Evolutionary conservation across 352 stramenopile species (phyloP).

Genomic region (Pythium phragmiticola): DNA sequence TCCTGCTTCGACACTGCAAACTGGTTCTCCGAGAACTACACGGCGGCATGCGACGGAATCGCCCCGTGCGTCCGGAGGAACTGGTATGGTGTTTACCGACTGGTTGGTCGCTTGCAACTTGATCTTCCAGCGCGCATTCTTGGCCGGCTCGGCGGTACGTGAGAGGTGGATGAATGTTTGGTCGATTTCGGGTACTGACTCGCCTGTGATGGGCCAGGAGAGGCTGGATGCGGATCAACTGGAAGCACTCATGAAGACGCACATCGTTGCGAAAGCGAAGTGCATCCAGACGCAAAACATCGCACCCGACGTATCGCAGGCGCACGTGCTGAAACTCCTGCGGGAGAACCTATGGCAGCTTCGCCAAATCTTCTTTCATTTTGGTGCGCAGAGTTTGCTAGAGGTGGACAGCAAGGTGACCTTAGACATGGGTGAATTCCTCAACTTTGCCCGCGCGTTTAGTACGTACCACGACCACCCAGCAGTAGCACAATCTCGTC

Average conservation of each 20-base stretch:
- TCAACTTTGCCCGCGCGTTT: slow-evolving; percentile 68
- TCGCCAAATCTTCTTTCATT: slow-evolving; percentile 80
- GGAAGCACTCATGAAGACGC: slow-evolving; percentile 43
- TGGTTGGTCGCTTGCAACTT: slow-evolving; percentile 51
- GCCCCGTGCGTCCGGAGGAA: slow-evolving; percentile 25
- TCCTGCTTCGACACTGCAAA: not conserved
- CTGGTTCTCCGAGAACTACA: not conserved
- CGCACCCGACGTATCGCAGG: slow-evolving; percentile 63
- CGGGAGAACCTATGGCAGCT: slow-evolving; percentile 67
- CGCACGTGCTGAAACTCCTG: slow-evolving; percentile 69
- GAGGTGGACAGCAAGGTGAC: slow-evolving; percentile 55
- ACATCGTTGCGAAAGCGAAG: slow-evolving; percentile 53
- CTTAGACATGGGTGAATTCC: slow-evolving; percentile 61
- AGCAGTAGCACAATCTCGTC: not conserved
- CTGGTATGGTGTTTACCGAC: slow-evolving; percentile 41
- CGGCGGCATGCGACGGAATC: not conserved
- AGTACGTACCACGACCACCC: slow-evolving; percentile 34
- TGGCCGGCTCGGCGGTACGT: not conserved
- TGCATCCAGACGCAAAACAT: slow-evolving; percentile 60
- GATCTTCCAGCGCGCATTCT: slow-evolving; percentile 39
- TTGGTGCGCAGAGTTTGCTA: slow-evolving; percentile 56
- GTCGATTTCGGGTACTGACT: not conserved
- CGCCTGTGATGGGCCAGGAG: not conserved
- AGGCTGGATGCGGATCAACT: slow-evolving; percentile 26
- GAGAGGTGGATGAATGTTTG: not conserved